Percentiles rank a stretch among this genome's conserved stretches.
These are phyloP conservation scores for Antitrichia curtipendula DNA, from an alignment of 225 moss, liverwort and hornwort species.

Conservation along the genomic window DNA sequence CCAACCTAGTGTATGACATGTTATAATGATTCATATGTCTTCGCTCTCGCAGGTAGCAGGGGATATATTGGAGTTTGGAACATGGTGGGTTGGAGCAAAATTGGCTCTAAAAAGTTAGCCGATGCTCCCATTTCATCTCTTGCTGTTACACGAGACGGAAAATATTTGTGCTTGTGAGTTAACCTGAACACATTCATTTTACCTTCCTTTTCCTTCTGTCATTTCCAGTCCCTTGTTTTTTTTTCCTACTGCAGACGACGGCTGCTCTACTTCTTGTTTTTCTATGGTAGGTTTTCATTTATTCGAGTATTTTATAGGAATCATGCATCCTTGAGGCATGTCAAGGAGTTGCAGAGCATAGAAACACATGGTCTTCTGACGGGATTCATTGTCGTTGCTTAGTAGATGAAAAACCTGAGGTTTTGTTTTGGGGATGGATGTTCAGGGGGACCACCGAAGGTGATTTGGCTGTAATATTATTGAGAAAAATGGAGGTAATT, in stretches of 20 bases:
- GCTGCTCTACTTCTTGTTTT: background rate
- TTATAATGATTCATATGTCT: background rate
- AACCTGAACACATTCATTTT: background rate
- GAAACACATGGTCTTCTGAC: background rate
- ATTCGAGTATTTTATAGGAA: background rate
- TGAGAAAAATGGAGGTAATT: slow-evolving; percentile 33
- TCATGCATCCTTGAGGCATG: background rate
- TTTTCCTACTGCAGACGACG: background rate
- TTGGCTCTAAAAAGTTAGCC: slow-evolving; percentile 56
- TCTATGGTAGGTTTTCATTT: background rate
- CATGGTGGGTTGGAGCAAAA: slow-evolving; percentile 50
- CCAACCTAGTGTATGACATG: background rate
- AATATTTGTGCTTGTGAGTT: slow-evolving; percentile 60
- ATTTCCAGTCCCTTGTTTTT: background rate
- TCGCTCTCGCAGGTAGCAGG: background rate
- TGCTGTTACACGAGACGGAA: slow-evolving; percentile 56
- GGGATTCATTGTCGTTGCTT: background rate
- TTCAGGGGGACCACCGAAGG: slow-evolving; percentile 36
- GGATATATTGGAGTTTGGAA: slow-evolving; percentile 78
- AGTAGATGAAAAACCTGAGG: background rate
- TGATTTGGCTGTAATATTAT: slow-evolving; percentile 19
- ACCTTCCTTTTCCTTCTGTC: background rate
- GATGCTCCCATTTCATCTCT: slow-evolving; percentile 59
- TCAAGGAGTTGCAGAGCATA: background rate
- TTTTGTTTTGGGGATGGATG: background rate